Base-by-base conservation (phyloP, 164 flowering plant species). In the Warburgia ugandensis region DNA sequence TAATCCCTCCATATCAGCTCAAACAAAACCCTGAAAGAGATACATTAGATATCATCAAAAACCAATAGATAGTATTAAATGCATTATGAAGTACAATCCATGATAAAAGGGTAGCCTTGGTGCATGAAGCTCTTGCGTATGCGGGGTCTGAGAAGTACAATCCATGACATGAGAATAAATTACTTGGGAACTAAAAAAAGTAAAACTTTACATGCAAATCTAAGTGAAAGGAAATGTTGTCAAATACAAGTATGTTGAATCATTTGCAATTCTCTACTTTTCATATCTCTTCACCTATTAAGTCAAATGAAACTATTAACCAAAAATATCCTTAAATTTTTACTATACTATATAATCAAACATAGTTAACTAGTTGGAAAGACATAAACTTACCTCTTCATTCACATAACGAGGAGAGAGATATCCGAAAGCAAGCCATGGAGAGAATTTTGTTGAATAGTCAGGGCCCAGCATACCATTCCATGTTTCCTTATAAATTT, bases 1-100 rank as follows among this genome's bases (percentile, higher is more conserved):
- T 85, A 91, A 59, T 91, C 96, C 61, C 95, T 81, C 96, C 95
- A 91, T 46, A 91, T 81, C 72, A 87, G 61, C 68, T 87, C 98
- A 55, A 91, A 91, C 67, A 91, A 64, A 41, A 91, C 83, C 96
- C 96, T 91, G 92, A 53, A 72, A 56, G 45, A n/a, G n/a, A n/a
- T n/a, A n/a, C n/a, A n/a, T n/a, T n/a, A n/a, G n/a, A n/a, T n/a
- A n/a, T n/a, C n/a, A n/a, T n/a, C n/a, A n/a, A n/a, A n/a, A n/a
- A n/a, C n/a, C n/a, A n/a, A n/a, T n/a, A n/a, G n/a, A n/a, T n/a
- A n/a, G n/a, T n/a, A n/a, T n/a, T n/a, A n/a, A n/a, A n/a, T n/a
- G n/a, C n/a, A n/a, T n/a, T n/a, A n/a, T n/a, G n/a, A n/a, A n/a
- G n/a, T n/a, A n/a, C n/a, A n/a, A n/a, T n/a, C n/a, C n/a, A n/a